Percentiles rank a stretch among this genome's conserved stretches.
phyloP scores from a whole-genome alignment of 2,329 filamentous ascomycete species.

The Arthrobotrys iridis region DNA sequence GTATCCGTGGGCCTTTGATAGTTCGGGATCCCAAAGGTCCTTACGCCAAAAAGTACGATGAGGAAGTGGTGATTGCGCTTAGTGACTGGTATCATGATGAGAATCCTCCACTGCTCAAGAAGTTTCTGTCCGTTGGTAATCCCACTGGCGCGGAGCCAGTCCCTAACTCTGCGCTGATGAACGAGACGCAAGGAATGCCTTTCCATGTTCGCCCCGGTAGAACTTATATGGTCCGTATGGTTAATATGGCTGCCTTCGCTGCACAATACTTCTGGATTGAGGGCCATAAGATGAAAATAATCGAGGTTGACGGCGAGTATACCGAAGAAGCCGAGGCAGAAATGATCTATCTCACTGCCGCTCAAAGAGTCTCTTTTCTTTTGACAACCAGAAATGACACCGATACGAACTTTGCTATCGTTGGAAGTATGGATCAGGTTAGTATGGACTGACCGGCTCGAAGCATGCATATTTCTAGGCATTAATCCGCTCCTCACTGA shows the following conservation, averaged over 20 bases:
- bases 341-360: constrained; percentile 73
- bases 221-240: constrained; percentile 77
- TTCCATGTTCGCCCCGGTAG: constrained; percentile 72
- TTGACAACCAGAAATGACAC: constrained; percentile 72
- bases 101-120: constrained; percentile 65
- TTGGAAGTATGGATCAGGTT: constrained; percentile 75
- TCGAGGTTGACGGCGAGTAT: constrained; percentile 79
- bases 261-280: constrained; percentile 73
- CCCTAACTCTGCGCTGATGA: constrained; percentile 75
- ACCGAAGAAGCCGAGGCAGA: constrained; percentile 70
- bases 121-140: constrained; percentile 65
- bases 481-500: background rate
- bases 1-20: constrained; percentile 72
- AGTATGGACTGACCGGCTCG: background rate
- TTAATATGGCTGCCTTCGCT: constrained; percentile 77
- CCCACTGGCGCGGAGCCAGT: constrained; percentile 71
- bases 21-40: constrained; percentile 72
- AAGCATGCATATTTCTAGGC: background rate
- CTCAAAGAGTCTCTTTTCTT: constrained; percentile 70
- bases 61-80: constrained; percentile 72
- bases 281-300: constrained; percentile 73
- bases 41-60: constrained; percentile 69
- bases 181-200: constrained; percentile 72
- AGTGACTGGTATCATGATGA: constrained; percentile 77
- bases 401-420: constrained; percentile 72